Percentiles rank a stretch among this genome's conserved stretches.
Conservation (phyloP, 345 rosid species). For the Brassica cretica region DNA sequence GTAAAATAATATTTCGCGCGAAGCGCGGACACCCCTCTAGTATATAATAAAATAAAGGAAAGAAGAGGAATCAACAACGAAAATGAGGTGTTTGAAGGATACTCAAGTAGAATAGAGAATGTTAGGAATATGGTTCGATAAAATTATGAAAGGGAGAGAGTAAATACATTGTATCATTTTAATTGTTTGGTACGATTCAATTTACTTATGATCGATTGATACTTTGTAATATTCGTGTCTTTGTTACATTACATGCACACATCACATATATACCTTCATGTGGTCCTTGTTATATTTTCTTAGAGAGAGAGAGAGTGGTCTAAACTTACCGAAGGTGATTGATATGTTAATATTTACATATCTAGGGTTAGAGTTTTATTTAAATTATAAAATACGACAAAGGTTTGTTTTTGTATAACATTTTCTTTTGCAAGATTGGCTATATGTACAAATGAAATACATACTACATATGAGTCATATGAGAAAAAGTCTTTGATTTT, state of each 20-base stretch:
- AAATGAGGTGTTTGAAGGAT: conserved; percentile 19
- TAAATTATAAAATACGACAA: neutral
- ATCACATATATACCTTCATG: neutral
- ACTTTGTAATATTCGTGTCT: conserved; percentile 16
- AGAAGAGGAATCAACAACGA: conserved; percentile 25
- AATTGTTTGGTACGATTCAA: conserved; percentile 33
- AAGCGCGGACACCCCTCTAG: too few species aligned
- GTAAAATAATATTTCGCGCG: too few species aligned
- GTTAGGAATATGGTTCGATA: conserved; percentile 24
- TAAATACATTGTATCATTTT: conserved; percentile 32
- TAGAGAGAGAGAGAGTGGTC: neutral
- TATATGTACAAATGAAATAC: neutral
- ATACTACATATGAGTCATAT: neutral
- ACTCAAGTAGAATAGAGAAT: conserved; percentile 7
- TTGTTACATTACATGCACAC: neutral
- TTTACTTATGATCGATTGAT: conserved; percentile 16
- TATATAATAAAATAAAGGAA: conserved; percentile 1
- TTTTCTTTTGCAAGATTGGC: neutral
- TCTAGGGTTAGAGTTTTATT: too few species aligned
- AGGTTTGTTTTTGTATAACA: neutral
- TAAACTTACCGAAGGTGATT: neutral
- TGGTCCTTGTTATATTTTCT: neutral
- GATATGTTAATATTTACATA: neutral
- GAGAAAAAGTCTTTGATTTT: neutral
- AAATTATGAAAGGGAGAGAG: conserved; percentile 13